Conservation (phyloP, 805 yeast genomes). For the Pichia sporocuriosa region DNA sequence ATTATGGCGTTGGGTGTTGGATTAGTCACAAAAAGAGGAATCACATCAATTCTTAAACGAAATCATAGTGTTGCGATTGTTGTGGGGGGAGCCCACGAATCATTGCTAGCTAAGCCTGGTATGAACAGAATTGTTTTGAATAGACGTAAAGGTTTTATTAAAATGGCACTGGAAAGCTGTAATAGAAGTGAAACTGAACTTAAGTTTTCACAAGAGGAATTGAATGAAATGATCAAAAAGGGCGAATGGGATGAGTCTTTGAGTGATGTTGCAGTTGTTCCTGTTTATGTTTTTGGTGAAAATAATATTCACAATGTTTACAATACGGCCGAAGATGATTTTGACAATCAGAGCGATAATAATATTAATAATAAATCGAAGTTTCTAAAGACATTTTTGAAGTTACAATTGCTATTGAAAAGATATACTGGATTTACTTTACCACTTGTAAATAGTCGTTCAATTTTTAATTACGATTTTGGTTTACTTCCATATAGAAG, state of each 20-base stretch:
- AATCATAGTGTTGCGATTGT: slow-evolving; percentile 81
- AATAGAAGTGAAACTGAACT: slow-evolving; percentile 1
- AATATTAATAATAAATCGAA: slow-evolving; percentile 16
- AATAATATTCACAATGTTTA: slow-evolving; percentile 47
- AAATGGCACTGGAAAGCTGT: slow-evolving; percentile 63
- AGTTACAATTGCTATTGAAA: slow-evolving; percentile 71
- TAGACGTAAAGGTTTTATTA: slow-evolving; percentile 82
- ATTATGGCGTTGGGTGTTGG: slow-evolving; percentile 74
- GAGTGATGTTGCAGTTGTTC: slow-evolving; percentile 76
- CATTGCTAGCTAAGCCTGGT: slow-evolving; percentile 58
- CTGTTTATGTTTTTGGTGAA: slow-evolving; percentile 89
- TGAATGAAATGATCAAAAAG: slow-evolving; percentile 5
- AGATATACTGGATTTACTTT: slow-evolving; percentile 70
- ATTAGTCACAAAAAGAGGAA: slow-evolving; percentile 72
- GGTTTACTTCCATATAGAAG: slow-evolving; percentile 84
- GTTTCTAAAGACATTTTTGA: slow-evolving; percentile 32
- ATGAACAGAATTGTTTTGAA: slow-evolving; percentile 64
- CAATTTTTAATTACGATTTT: slow-evolving; percentile 85
- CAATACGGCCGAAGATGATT: slow-evolving; percentile 20
- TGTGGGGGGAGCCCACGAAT: slow-evolving; percentile 94
- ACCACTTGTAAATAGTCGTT: slow-evolving; percentile 89
- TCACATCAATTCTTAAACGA: slow-evolving; percentile 52
- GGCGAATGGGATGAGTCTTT: slow-evolving; percentile 11
- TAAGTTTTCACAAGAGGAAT: not conserved
- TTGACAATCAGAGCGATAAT: slow-evolving; percentile 4